Base-by-base conservation (phyloP, 352 stramenopile species). In the Phytophthora niederhauseri region DNA sequence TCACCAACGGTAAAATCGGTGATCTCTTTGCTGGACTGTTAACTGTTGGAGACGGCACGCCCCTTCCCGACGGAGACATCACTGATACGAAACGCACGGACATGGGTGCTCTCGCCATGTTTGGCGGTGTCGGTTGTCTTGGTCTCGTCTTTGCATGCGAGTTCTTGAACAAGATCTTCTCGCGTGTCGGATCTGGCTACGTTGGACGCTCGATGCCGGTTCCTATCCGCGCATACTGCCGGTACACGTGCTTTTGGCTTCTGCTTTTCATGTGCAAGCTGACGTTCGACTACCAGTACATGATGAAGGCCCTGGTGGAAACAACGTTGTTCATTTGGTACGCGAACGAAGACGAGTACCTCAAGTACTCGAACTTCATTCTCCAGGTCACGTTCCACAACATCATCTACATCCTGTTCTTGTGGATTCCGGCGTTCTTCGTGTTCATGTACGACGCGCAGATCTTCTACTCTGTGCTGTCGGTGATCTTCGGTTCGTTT, bases 381-480 rank as follows among this genome's bases (percentile, higher is more conserved):
- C 66, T 94, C 30, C 88, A 94, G 68, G 30, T 89, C 26, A 86
- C 78, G 48, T 93, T 91, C 66, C 87, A 94, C 84, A 94, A 96
- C 81, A 87, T 96, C 59, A 56, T 89, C 22, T 96, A 93, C 72
- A 86, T 96, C 30, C 45, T 93, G 11, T 93, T 92, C 68, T 65
- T 96, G 53, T 96, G 88, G 88, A 79, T 94, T 22, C 88, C 88
- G 24, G 76, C 85, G 6, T 93, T 89, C 57, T 86, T 94, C 60
- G 88, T 96, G 26, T 93, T 92, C 66, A 87, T 94, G 78, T 96
- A 94, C 75, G 88, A 96, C 60, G 78, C 82, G 45, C 88, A 96
- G 73, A 94, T 96, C 63, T 94, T 94, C 71, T 96, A 94, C 75
- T 80, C 86, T 17, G 71, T 96, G 36, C 66, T 94, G 46, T 91